Evolutionary conservation across 257 asterid species (phyloP), one percentile per base, ranked within the genome.

Genomic region (Nicotiana knightiana): DNA sequence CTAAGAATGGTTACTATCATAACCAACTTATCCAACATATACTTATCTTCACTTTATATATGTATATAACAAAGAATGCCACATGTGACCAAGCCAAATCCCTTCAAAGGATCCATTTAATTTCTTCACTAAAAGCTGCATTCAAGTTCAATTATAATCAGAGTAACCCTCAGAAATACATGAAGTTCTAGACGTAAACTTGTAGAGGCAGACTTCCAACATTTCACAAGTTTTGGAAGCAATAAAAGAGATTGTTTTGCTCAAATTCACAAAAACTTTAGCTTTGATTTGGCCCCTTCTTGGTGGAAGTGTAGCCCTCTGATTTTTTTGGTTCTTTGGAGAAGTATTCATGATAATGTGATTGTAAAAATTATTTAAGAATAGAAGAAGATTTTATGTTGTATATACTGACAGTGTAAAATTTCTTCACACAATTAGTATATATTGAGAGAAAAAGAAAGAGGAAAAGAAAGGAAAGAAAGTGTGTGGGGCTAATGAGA

Each of bases 231-330:
- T 5, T 70, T 21, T 70, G 11, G 58, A 70, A 39, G 37, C 33
- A 70, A 70, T 21, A 21, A 1, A 43, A 70, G 13, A 21, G 0
- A 43, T 70, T 21, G 3, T 43, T n/a, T 68, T 68, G 17, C 18
- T n/a, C 18, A 70, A 70, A 70, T 39, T 37, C 33, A 18, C 57
- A 68, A 68, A 10, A 39, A 70, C 1, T 43, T 58, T 35, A 77
- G 57, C 21, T 58, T 58, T 78, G 37, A 63, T 62, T 46, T 79
- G 46, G 5, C 51, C 76, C 24, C 82, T 79, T 65, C 62, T 79
- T 37, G 82, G 63, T 35, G 82, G 76, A 63, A 63, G 16, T 58
- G 43, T 43, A 13, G 24, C 6, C 59, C 26, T 28, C 37, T 63
- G 67, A 12, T 26, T 5, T 43, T 63, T 39, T 18, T 37, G 82